Percentiles rank a stretch among this genome's conserved stretches.
Conservation (phyloP, 345 rosid genomes). For the Corymbia maculata region DNA sequence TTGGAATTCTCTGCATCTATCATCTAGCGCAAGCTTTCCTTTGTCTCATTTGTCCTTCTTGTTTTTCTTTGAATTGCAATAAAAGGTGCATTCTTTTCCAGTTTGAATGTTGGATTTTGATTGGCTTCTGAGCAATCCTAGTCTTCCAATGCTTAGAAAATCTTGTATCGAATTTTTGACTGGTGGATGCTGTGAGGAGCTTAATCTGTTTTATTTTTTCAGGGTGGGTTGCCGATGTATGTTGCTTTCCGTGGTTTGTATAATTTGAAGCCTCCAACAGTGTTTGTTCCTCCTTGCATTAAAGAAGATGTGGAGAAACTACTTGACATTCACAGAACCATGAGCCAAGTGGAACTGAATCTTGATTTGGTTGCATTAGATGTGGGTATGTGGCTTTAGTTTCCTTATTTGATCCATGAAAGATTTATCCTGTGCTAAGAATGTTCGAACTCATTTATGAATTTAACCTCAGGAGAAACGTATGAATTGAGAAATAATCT, state of each 20-base stretch:
- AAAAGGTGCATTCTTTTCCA: not conserved
- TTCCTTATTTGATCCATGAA: not conserved
- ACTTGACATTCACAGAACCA: constrained; percentile 59
- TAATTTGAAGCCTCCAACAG: constrained; percentile 82
- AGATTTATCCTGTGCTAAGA: not conserved
- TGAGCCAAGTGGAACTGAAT: constrained; percentile 88
- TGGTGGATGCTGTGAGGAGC: not conserved
- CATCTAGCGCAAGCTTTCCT: not conserved
- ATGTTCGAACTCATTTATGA: not conserved
- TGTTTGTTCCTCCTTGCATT: constrained; percentile 76
- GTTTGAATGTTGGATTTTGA: not conserved
- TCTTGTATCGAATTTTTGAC: not conserved
- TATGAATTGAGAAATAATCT: constrained; percentile 79
- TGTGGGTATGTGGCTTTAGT: constrained; percentile 41
- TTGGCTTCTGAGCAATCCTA: not conserved
- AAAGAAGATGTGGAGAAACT: constrained; percentile 84
- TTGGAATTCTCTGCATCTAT: not conserved
- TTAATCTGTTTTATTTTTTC: not conserved
- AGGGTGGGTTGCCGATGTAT: constrained; percentile 93
- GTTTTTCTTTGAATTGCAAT: not conserved
- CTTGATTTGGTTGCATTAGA: constrained; percentile 66
- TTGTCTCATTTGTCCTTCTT: not conserved
- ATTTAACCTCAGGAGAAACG: constrained; percentile 62
- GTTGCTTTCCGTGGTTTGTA: constrained; percentile 84
- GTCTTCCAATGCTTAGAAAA: not conserved